Evolutionary conservation across 2,329 filamentous ascomycete genomes (phyloP), one percentile per base, ranked within the genome.

Genomic region (Sporothrix curviconia): DNA sequence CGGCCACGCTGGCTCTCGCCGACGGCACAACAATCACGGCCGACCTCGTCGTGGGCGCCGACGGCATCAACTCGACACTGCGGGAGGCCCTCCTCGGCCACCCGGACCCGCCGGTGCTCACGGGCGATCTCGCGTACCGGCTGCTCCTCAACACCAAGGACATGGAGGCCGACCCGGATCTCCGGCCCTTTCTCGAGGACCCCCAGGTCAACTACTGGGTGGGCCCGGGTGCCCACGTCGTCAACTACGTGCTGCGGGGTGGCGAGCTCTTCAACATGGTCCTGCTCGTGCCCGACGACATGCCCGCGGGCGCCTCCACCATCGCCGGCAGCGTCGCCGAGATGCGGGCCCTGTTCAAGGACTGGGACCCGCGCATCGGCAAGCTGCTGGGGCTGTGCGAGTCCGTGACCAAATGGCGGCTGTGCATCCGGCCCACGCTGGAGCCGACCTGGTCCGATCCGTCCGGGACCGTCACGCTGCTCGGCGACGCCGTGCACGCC

Each of bases 371-470:
- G 0, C 64, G 67, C 24, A 67, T 74, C 2, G 65, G 60, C 37
- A 72, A 69, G 63, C 64, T 68, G 19, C 66, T 74, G 0, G 66
- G 58, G n/a, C 70, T 68, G 60, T 67, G 70, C 9, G 68, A 72
- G 36, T 68, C 69, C 4, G 74, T 76, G 36, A 68, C 73, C 59
- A 78, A 78, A 61, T 78, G 76, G 76, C 71, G 72, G 4, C 71
- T 78, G 4, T 73, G 70, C 58, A 75, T 71, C 58, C 74, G 77
- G 57, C 69, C 75, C 14, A 66, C 66, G 7, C 65, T 70, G 25
- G 66, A 78, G 37, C 62, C 67, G 1, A 64, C 66, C 7, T 79
- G 75, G 76, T 68, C 71, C 0, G 71, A 74, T 60, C 66, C 69
- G 1, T 57, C 58, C 1, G 54, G 19, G 14, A 43, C 34, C 6